phyloP scores from a whole-genome alignment of 768 basidiomycete genomes.

The Lactarius tabidus region DNA sequence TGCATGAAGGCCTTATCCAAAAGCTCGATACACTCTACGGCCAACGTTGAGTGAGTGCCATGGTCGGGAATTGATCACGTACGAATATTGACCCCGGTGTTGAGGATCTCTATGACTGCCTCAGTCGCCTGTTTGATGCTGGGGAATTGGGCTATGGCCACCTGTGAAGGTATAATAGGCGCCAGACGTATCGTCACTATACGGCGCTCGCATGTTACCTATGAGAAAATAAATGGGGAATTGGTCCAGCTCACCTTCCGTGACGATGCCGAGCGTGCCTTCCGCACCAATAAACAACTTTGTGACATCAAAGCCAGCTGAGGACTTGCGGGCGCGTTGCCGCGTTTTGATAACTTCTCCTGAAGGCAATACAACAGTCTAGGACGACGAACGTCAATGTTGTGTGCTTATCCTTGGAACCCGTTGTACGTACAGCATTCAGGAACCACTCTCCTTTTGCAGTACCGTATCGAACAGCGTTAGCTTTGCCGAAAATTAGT shows the following conservation, averaged over 20 bases:
- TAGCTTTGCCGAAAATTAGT: slow-evolving; percentile 42
- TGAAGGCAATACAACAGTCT: slow-evolving; percentile 87
- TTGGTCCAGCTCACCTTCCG: slow-evolving; percentile 47
- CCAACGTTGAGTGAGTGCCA: background rate
- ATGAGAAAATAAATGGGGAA: too few relatives aligned
- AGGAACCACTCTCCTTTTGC: slow-evolving; percentile 90
- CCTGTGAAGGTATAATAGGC: slow-evolving; percentile 75
- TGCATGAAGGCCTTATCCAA: slow-evolving; percentile 44
- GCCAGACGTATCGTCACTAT: slow-evolving; percentile 78
- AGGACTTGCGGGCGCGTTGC: slow-evolving; percentile 70
- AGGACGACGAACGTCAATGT: background rate
- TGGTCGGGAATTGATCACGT: slow-evolving; percentile 31
- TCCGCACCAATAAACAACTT: slow-evolving; percentile 86
- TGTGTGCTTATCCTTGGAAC: background rate
- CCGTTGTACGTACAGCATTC: slow-evolving; percentile 55
- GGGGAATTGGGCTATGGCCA: slow-evolving; percentile 86
- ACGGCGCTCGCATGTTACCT: background rate
- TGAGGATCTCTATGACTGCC: slow-evolving; percentile 79
- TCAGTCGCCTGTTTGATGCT: slow-evolving; percentile 70
- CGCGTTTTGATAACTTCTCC: slow-evolving; percentile 92
- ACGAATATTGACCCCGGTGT: slow-evolving; percentile 73
- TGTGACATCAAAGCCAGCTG: slow-evolving; percentile 82
- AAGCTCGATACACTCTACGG: slow-evolving; percentile 80
- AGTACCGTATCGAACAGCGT: slow-evolving; percentile 83
- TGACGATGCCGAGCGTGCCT: slow-evolving; percentile 82